Evolutionary conservation across 148 eudicot genomes (phyloP).

Genomic region (Hydrangea macrophylla): DNA sequence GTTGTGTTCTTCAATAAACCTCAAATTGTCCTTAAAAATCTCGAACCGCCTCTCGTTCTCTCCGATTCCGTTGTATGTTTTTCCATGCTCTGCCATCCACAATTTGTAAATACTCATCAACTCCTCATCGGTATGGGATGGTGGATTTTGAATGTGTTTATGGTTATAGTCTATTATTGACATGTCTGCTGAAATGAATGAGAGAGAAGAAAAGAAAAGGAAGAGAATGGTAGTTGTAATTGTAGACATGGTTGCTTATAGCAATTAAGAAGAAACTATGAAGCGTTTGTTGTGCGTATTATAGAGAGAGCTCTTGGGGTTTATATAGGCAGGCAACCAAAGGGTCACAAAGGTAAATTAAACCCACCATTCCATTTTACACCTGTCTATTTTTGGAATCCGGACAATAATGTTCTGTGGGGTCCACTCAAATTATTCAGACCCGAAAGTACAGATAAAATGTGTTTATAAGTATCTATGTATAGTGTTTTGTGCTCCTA

Average conservation of each 20-base stretch:
- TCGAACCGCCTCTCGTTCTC: slow-evolving; percentile 50
- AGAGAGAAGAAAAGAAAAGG: slow-evolving; percentile 19
- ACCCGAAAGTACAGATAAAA: too few relatives aligned
- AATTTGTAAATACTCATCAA: slow-evolving; percentile 44
- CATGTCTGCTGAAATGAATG: slow-evolving; percentile 11
- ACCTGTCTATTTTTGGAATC: too few relatives aligned
- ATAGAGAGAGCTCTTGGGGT: neutral
- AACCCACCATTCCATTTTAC: too few relatives aligned
- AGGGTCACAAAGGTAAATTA: too few relatives aligned
- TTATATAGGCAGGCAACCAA: neutral
- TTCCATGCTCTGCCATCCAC: slow-evolving; percentile 70
- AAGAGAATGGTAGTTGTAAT: slow-evolving; percentile 27
- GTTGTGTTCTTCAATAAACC: slow-evolving; percentile 69
- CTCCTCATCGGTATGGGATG: slow-evolving; percentile 43
- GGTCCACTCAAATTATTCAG: too few relatives aligned
- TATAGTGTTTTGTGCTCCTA: too few relatives aligned
- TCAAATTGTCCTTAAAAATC: slow-evolving; percentile 69
- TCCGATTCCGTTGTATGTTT: slow-evolving; percentile 56
- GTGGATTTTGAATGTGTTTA: neutral
- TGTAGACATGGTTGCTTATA: slow-evolving; percentile 14
- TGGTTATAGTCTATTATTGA: slow-evolving; percentile 15
- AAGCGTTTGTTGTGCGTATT: neutral
- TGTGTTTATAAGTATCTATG: too few relatives aligned
- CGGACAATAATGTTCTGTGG: too few relatives aligned
- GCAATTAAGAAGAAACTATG: too few relatives aligned